Evolutionary conservation across 129 eudicot species (phyloP).

Genomic region (Scalesia atractyloides): DNA sequence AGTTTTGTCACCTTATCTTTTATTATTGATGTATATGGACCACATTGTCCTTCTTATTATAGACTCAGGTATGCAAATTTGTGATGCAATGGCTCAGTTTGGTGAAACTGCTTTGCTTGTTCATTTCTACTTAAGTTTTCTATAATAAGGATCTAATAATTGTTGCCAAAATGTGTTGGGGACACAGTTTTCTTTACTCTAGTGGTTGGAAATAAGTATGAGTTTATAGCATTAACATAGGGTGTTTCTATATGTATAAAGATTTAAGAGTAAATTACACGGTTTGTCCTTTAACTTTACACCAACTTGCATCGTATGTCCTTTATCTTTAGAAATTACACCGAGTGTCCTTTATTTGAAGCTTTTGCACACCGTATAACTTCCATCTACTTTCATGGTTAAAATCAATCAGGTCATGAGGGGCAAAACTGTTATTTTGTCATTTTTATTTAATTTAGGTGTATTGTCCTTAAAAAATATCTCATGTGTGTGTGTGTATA

Average conservation of each 20-base stretch:
- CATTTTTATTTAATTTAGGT: too few relatives aligned
- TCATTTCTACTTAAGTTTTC: conserved; percentile 21
- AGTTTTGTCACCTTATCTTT: conserved; percentile 4
- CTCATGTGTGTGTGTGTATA: too few relatives aligned
- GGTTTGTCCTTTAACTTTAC: too few relatives aligned
- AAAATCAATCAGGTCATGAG: too few relatives aligned
- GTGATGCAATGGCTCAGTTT: conserved; percentile 23
- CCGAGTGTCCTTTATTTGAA: too few relatives aligned
- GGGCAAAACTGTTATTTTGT: too few relatives aligned
- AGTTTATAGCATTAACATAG: not conserved
- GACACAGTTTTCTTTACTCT: not conserved
- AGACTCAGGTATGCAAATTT: conserved; percentile 13
- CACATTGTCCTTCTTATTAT: conserved; percentile 39
- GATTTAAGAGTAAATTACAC: too few relatives aligned
- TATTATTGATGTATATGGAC: conserved; percentile 31
- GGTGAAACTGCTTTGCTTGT: conserved; percentile 24
- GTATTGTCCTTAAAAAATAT: too few relatives aligned
- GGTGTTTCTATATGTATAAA: not conserved
- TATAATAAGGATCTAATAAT: conserved; percentile 13
- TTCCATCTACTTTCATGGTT: too few relatives aligned
- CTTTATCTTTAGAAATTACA: too few relatives aligned
- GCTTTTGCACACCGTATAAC: too few relatives aligned
- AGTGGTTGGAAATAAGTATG: not conserved
- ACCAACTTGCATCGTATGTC: too few relatives aligned
- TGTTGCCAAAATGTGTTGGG: conserved; percentile 1